Evolutionary conservation across 2,329 filamentous ascomycete species (phyloP).

Genomic region (Fusarium subglutinans): DNA sequence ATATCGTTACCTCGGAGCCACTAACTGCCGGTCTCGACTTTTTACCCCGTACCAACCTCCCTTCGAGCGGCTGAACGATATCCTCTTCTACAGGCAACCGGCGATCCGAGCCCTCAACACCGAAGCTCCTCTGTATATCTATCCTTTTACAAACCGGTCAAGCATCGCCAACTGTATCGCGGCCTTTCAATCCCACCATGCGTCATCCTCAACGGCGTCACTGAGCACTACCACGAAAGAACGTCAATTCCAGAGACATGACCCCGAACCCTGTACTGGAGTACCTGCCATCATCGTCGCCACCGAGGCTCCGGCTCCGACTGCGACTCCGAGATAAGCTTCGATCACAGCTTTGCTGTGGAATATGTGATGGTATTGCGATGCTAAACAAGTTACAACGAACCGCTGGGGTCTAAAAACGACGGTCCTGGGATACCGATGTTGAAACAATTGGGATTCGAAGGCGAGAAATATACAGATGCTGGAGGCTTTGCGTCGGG

Average conservation of each 20-base stretch:
- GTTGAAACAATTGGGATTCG: neutral
- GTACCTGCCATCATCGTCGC: accelerated
- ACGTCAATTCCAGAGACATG: accelerated
- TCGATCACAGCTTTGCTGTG: neutral
- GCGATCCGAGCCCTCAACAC: neutral
- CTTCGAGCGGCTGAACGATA: neutral
- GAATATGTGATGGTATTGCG: neutral
- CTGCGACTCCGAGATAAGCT: accelerated
- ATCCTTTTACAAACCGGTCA: accelerated
- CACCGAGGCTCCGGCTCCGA: neutral
- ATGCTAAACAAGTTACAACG: neutral
- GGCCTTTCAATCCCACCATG: accelerated
- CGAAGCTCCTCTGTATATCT: neutral
- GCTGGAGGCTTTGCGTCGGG: neutral
- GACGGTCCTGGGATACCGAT: neutral
- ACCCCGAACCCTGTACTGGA: neutral
- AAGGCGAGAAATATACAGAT: neutral
- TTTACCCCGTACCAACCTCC: neutral
- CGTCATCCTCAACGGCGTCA: accelerated
- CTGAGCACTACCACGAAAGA: neutral
- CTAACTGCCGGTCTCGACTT: neutral
- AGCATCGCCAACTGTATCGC: neutral
- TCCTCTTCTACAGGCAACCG: neutral
- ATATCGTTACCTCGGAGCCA: neutral
- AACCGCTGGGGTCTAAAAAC: neutral